Percentiles rank a stretch among this genome's conserved stretches.
phyloP scores from a whole-genome alignment of 352 stramenopile species.

The Sclerospora graminicola region DNA sequence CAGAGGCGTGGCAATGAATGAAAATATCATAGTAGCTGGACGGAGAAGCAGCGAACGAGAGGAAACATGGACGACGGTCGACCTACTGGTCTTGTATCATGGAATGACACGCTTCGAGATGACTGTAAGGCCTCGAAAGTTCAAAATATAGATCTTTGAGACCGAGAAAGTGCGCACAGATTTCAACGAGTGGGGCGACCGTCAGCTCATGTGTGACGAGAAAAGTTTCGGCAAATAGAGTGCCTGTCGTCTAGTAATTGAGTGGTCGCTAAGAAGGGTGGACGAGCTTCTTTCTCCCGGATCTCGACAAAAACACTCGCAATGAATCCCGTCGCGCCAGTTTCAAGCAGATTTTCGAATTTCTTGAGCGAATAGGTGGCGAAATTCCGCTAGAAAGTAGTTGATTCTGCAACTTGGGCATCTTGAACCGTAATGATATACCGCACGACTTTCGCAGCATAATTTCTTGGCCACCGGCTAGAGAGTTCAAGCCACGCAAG shows the following conservation, averaged over 20 bases:
- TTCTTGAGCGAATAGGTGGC: constrained; percentile 86
- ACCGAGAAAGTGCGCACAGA: constrained; percentile 88
- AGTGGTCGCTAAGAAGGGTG: constrained; percentile 88
- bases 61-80: constrained; percentile 19
- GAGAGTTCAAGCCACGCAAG: constrained; percentile 40
- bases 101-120: constrained; percentile 35
- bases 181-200: constrained; percentile 84
- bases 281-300: constrained; percentile 86
- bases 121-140: constrained; percentile 54
- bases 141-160: constrained; percentile 81
- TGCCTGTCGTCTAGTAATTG: constrained; percentile 90
- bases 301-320: constrained; percentile 91
- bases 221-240: constrained; percentile 84
- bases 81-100: constrained; percentile 12
- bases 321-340: constrained; percentile 88
- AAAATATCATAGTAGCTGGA: constrained; percentile 71
- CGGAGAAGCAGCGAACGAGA: constrained; percentile 21
- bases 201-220: constrained; percentile 90
- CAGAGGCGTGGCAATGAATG: constrained; percentile 59
- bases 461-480: constrained; percentile 49
- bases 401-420: constrained; percentile 56
- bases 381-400: constrained; percentile 83
- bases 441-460: constrained; percentile 56
- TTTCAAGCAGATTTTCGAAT: constrained; percentile 83
- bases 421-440: constrained; percentile 88